Base-by-base conservation (phyloP, 257 asterid species). In the Petunia secreta region DNA sequence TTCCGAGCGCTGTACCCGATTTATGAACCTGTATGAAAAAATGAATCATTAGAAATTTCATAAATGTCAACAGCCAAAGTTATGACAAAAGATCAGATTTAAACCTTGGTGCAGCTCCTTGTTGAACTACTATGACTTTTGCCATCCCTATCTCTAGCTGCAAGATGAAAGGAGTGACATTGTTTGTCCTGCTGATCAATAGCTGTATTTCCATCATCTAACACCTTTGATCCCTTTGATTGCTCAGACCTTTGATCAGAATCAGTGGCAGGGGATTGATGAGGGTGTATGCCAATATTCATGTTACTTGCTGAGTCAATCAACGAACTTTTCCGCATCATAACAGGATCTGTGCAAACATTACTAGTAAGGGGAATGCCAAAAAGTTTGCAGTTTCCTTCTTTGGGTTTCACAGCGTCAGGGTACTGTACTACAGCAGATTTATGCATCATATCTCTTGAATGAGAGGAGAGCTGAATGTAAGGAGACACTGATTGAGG, bases 81-180 rank as follows among this genome's bases (percentile, higher is more conserved):
- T 15, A 57, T 71, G 15, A n/a, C 39, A 36, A 71, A 60, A 48
- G 52, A 76, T 11, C 37, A 40, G 41, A 16, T 66, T 38, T 40
- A 78, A 77, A 95, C 99, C 99, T 96, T 96, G 83, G 99, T 96
- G 86, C 99, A 96, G 87, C 99, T 96, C 85, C 99, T 91, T 25
- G 87, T 85, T 37, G 94, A 96, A 83, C 91, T 88, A 66, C 89
- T 83, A 79, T 82, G 89, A 43, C 75, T 87, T 88, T 88, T 95
- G 79, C 85, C 86, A 86, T 90, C 97, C 84, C 87, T 85, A 37
- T 90, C 97, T 80, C 85, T 81, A 73, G 82, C 83, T 75, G 75
- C 60, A 48, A 87, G 81, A 83, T 85, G 85, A 69, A 75, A 74
- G 66, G 86, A 40, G 46, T 84, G 96, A 75, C 74, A 64, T 79